Conservation (phyloP, 129 eudicot species). For the Mikania micrantha region DNA sequence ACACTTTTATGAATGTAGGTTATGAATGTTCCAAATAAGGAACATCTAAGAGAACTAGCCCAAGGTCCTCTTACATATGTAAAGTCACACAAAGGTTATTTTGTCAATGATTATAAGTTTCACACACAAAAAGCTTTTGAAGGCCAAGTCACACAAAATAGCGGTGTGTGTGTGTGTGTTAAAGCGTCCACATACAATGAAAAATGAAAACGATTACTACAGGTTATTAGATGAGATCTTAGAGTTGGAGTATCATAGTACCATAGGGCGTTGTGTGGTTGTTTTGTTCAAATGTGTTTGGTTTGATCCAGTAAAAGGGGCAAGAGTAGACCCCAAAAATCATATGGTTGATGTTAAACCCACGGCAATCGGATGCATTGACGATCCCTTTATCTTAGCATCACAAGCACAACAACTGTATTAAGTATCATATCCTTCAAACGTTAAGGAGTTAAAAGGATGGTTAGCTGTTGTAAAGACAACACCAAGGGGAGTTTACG, state of each 20-base stretch:
- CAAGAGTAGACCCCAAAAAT: not conserved
- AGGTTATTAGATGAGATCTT: not conserved
- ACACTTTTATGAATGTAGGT: not conserved
- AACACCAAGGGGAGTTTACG: not conserved
- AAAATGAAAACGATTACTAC: not conserved
- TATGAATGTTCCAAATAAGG: not conserved
- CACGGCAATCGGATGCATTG: not conserved
- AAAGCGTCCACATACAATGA: not conserved
- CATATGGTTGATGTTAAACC: not conserved
- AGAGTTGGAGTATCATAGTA: not conserved
- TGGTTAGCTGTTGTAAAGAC: not conserved
- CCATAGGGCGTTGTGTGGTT: not conserved
- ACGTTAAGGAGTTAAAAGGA: not conserved
- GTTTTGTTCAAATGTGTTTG: not conserved
- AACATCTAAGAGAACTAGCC: not conserved
- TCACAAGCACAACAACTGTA: not conserved
- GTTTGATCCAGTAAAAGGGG: not conserved
- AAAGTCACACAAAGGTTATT: not conserved
- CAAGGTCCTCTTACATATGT: not conserved
- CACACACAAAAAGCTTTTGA: not conserved
- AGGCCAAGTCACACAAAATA: not conserved
- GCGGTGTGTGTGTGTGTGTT: not conserved
- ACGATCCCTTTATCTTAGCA: not conserved
- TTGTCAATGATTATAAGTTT: conserved; percentile 1
- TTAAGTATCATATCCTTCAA: not conserved